Conservation (phyloP, 352 stramenopile species). For the Globisporangium cederbergense region DNA sequence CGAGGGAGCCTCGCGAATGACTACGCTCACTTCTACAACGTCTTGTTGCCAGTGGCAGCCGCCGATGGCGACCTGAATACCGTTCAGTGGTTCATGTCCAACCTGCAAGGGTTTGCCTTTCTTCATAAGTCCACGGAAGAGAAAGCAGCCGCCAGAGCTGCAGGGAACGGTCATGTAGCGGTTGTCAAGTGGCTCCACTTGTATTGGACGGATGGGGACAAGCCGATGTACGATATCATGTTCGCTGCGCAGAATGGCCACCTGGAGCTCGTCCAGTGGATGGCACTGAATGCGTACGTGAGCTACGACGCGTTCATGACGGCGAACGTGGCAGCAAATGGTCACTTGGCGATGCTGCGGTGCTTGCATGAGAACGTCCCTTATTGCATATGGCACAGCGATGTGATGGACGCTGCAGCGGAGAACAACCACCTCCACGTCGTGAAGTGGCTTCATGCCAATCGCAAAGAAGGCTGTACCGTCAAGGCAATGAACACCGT, state of each 20-base stretch:
- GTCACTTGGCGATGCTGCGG: background rate
- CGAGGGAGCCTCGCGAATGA: no score
- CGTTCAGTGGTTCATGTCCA: no score
- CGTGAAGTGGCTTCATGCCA: background rate
- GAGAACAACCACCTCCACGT: background rate
- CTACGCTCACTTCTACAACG: no score
- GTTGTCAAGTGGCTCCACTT: background rate
- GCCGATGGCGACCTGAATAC: no score
- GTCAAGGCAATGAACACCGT: background rate
- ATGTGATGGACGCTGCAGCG: background rate
- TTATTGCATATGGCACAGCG: background rate
- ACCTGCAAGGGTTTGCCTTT: no score
- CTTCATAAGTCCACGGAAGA: no score
- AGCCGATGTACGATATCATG: background rate
- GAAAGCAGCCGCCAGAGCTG: no score
- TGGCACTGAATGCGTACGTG: background rate
- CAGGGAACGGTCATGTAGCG: background rate
- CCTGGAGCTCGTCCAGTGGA: background rate
- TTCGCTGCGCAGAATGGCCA: background rate
- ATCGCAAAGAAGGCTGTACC: conserved; percentile 13
- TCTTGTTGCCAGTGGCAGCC: no score
- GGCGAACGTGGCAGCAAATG: background rate
- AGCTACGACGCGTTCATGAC: background rate
- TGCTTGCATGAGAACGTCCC: background rate
- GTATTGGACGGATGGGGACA: background rate